phyloP scores from a whole-genome alignment of 305 asterid species.

The Vinca major region DNA sequence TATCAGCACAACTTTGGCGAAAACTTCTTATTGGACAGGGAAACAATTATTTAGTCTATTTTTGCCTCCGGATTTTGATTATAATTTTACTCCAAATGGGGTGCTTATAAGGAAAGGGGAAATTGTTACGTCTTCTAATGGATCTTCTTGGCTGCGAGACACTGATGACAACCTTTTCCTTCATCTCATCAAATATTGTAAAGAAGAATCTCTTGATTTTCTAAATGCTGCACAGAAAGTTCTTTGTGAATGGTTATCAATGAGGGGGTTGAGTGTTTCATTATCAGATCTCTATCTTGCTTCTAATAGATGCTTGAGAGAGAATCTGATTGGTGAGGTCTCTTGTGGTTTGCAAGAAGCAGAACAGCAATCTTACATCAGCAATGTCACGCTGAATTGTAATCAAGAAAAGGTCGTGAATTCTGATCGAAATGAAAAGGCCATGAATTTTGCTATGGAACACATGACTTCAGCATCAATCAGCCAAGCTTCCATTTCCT shows the following conservation, averaged over 20 bases:
- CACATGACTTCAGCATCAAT: constrained; percentile 40
- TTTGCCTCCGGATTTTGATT: constrained; percentile 59
- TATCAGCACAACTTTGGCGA: constrained; percentile 24
- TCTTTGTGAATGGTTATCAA: constrained; percentile 78
- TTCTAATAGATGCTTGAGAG: constrained; percentile 41
- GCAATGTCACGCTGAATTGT: constrained; percentile 45
- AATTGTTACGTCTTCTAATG: constrained; percentile 42
- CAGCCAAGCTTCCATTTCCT: constrained; percentile 62
- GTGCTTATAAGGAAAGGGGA: constrained; percentile 60
- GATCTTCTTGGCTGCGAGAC: constrained; percentile 74
- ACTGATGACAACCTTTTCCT: constrained; percentile 44
- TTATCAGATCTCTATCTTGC: constrained; percentile 72
- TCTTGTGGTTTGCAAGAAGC: constrained; percentile 71
- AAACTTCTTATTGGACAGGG: constrained; percentile 64
- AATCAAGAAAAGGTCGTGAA: constrained; percentile 42
- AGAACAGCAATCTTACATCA: constrained; percentile 42
- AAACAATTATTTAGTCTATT: constrained; percentile 65
- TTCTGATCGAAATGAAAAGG: constrained; percentile 34
- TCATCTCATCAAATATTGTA: constrained; percentile 42
- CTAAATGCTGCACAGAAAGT: constrained; percentile 58
- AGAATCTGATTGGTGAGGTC: constrained; percentile 60
- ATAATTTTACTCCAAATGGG: constrained; percentile 34
- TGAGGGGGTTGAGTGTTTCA: constrained; percentile 81
- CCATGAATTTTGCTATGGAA: constrained; percentile 29
- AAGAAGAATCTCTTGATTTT: constrained; percentile 41